A percentile compares a stretch with the other conserved stretches of the same genome.
These are phyloP conservation scores for Cladosporium sp. DNA, from an alignment of 2,329 filamentous ascomycete species.

Conservation along the genomic window DNA sequence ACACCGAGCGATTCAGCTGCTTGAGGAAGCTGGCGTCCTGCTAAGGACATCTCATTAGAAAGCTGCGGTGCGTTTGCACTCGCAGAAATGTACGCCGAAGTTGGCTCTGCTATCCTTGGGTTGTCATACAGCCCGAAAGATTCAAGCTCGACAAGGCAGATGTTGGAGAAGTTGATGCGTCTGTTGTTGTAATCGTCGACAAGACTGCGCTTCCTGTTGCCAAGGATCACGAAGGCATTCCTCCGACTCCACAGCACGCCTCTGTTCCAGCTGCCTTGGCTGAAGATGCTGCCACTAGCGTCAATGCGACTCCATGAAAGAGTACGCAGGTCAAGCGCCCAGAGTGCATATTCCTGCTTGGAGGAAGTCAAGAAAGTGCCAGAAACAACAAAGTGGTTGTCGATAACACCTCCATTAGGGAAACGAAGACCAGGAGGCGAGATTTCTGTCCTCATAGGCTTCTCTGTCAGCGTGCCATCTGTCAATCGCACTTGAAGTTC, in stretches of 20 bases:
- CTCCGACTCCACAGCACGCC: slow-evolving; percentile 89
- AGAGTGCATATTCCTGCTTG: slow-evolving; percentile 96
- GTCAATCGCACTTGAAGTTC: slow-evolving; percentile 84
- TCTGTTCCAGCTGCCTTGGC: slow-evolving; percentile 95
- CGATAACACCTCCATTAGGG: slow-evolving; percentile 91
- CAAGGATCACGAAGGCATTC: slow-evolving; percentile 93
- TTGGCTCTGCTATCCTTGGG: slow-evolving; percentile 70
- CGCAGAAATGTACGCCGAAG: slow-evolving; percentile 79
- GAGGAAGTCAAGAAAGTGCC: slow-evolving; percentile 96
- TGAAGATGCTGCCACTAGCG: slow-evolving; percentile 89
- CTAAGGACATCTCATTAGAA: slow-evolving; percentile 52
- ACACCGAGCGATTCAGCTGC: slow-evolving; percentile 84
- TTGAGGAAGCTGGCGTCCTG: slow-evolving; percentile 69
- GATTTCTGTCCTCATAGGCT: slow-evolving; percentile 79
- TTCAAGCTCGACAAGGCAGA: slow-evolving; percentile 95
- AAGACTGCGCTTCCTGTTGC: slow-evolving; percentile 86
- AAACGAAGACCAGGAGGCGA: slow-evolving; percentile 92
- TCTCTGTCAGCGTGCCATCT: slow-evolving; percentile 80
- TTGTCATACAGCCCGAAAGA: slow-evolving; percentile 98
- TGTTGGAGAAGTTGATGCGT: slow-evolving; percentile 93
- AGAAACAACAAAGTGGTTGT: slow-evolving; percentile 94
- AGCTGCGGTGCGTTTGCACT: slow-evolving; percentile 55
- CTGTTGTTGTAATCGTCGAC: slow-evolving; percentile 98
- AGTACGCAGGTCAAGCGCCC: slow-evolving; percentile 85
- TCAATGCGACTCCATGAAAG: slow-evolving; percentile 95